Percentiles rank a stretch among this genome's conserved stretches.
Conservation (phyloP, 1,284 basidiomycete species). For the Ceratobasidium sp. region DNA sequence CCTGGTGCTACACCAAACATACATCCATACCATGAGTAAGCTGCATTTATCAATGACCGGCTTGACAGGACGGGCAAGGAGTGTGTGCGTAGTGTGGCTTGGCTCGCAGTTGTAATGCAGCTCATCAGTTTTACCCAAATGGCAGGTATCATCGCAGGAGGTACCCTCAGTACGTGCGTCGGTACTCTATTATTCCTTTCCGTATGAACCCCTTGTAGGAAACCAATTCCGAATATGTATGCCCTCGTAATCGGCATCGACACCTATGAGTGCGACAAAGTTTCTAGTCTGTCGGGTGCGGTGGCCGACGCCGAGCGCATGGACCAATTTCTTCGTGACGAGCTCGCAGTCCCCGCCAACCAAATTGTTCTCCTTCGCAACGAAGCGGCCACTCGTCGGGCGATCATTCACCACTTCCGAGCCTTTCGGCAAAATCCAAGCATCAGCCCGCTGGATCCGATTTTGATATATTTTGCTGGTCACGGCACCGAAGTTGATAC, state of each 20-base stretch:
- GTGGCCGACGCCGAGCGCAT: neutral
- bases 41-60: too few relatives aligned
- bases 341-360: neutral
- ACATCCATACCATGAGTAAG: too few relatives aligned
- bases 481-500: slow-evolving; percentile 2
- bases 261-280: neutral
- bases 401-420: neutral
- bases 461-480: slow-evolving; percentile 14
- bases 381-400: neutral
- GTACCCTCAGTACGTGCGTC: too few relatives aligned
- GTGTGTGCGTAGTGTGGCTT: too few relatives aligned
- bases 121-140: too few relatives aligned
- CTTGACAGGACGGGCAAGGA: too few relatives aligned
- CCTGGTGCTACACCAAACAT: too few relatives aligned
- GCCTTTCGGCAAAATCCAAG: neutral
- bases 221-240: too few relatives aligned
- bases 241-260: slow-evolving; percentile 16
- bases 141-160: too few relatives aligned
- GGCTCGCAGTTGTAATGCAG: too few relatives aligned
- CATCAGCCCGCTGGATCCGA: slow-evolving; percentile 2
- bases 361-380: slow-evolving; percentile 1
- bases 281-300: slow-evolving; percentile 1
- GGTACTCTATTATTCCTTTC: too few relatives aligned
- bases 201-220: too few relatives aligned
- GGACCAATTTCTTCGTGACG: neutral